phyloP scores from a whole-genome alignment of 176 grass and related monocot species.

The Miscanthus lutarioriparius region DNA sequence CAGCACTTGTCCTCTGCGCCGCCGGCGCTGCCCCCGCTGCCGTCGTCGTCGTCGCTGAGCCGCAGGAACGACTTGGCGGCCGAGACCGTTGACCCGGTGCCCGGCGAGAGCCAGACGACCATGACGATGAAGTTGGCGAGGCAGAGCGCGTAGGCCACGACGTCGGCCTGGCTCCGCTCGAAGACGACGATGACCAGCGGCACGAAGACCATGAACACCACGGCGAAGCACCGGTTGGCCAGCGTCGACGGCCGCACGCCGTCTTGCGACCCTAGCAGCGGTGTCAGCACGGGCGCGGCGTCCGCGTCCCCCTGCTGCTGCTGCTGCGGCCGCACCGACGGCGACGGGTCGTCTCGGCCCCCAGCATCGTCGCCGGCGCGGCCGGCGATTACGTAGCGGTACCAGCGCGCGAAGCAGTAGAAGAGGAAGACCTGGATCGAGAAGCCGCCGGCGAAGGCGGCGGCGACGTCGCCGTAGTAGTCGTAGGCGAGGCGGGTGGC shows the following conservation, averaged over 20 bases:
- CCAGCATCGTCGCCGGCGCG: neutral
- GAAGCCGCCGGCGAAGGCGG: conserved; percentile 54
- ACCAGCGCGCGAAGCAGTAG: conserved; percentile 64
- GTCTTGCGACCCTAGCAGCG: conserved; percentile 18
- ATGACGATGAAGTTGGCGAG: conserved; percentile 57
- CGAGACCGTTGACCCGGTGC: conserved; percentile 20
- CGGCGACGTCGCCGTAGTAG: conserved; percentile 47
- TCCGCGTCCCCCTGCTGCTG: conserved; percentile 14
- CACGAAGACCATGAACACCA: conserved; percentile 57
- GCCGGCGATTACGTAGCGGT: conserved; percentile 19
- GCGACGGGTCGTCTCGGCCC: neutral
- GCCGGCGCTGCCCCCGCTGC: neutral
- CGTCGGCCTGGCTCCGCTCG: conserved; percentile 62
- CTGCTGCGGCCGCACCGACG: neutral
- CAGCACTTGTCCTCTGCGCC: conserved; percentile 41
- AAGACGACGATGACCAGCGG: conserved; percentile 62
- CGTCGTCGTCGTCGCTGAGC: conserved; percentile 51
- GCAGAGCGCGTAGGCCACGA: conserved; percentile 57
- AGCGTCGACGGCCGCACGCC: conserved; percentile 3
- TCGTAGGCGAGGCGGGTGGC: conserved; percentile 52
- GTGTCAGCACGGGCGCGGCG: conserved; percentile 41
- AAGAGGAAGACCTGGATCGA: conserved; percentile 63
- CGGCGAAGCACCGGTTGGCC: conserved; percentile 45
- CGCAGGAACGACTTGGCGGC: conserved; percentile 49
- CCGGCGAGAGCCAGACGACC: conserved; percentile 60